Percentiles rank a stretch among this genome's conserved stretches.
phyloP scores from a whole-genome alignment of 345 rosid genomes.

The Garcia nutans region DNA sequence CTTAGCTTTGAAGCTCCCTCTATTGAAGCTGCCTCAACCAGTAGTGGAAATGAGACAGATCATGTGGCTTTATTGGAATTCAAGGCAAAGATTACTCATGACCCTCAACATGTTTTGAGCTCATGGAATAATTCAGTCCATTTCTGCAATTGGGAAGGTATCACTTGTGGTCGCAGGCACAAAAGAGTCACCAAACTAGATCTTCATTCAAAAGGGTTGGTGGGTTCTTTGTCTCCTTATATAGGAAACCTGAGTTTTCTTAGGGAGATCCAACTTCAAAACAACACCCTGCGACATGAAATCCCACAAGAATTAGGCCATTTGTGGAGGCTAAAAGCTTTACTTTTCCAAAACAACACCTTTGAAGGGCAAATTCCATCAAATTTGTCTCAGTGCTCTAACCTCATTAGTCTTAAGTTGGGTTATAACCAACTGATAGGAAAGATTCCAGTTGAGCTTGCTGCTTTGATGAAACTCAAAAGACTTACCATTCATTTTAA shows the following conservation, averaged over 20 bases:
- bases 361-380: slow-evolving; percentile 17
- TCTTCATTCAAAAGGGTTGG: neutral
- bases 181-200: slow-evolving; percentile 1
- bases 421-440: slow-evolving; percentile 11
- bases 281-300: slow-evolving; percentile 2
- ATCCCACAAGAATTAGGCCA: slow-evolving; percentile 21
- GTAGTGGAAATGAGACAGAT: neutral
- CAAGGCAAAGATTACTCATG: neutral
- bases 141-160: neutral
- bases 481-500: neutral
- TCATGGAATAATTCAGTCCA: slow-evolving; percentile 3
- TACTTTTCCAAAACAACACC: neutral
- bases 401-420: neutral
- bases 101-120: neutral
- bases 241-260: slow-evolving; percentile 13
- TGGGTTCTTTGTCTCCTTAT: slow-evolving; percentile 4
- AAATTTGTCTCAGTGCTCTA: slow-evolving; percentile 11
- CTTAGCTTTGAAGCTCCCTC: neutral
- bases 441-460: slow-evolving; percentile 14
- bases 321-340: slow-evolving; percentile 11
- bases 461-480: slow-evolving; percentile 6
- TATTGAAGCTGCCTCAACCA: neutral
- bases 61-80: neutral
- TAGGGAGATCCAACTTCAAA: neutral
- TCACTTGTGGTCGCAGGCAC: neutral